Conservation (phyloP, 176 grass and related monocot genomes). For the Ampelocalamus luodianensis region DNA sequence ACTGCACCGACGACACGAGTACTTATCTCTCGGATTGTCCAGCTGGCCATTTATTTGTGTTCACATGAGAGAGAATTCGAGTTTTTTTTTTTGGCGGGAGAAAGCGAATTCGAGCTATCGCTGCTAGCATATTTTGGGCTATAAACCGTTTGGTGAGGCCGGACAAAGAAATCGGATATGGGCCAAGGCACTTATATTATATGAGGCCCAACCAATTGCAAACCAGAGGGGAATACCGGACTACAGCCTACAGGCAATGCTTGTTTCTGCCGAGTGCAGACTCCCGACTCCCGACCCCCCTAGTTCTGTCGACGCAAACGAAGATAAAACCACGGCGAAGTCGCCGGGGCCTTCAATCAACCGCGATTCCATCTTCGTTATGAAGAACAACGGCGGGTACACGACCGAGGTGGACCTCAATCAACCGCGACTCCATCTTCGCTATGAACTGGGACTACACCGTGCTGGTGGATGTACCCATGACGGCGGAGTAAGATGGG, state of each 20-base stretch:
- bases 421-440: too few relatives aligned
- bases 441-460: not conserved
- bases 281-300: not conserved
- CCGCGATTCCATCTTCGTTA: too few relatives aligned
- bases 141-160: not conserved
- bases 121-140: not conserved
- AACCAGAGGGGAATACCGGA: not conserved
- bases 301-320: too few relatives aligned
- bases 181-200: not conserved
- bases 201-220: not conserved
- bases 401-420: not conserved
- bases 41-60: not conserved
- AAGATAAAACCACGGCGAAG: too few relatives aligned
- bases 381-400: not conserved
- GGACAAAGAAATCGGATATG: not conserved
- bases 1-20: not conserved
- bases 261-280: not conserved
- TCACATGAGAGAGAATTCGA: not conserved
- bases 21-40: not conserved
- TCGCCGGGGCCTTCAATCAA: too few relatives aligned
- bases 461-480: too few relatives aligned
- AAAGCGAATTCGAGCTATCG: too few relatives aligned
- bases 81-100: too few relatives aligned
- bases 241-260: not conserved
- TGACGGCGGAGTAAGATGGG: too few relatives aligned